Conservation (phyloP, 257 asterid genomes). For the Fraxinus cuspidata region DNA sequence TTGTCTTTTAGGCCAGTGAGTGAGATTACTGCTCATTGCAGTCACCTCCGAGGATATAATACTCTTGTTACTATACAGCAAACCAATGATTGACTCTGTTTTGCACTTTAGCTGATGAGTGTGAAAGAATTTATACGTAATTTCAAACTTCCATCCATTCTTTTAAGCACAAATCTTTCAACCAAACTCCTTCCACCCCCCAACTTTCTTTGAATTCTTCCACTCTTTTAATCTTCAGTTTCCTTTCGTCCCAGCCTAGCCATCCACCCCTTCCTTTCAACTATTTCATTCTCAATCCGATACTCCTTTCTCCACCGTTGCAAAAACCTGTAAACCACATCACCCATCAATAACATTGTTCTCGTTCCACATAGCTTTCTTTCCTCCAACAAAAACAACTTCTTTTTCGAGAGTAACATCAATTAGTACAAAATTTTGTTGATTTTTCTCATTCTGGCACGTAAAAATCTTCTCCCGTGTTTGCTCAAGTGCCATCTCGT, state of each 20-base stretch:
- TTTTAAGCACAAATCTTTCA: slow-evolving; percentile 56
- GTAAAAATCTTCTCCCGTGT: slow-evolving; percentile 33
- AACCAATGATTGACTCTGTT: slow-evolving; percentile 39
- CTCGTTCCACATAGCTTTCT: slow-evolving; percentile 37
- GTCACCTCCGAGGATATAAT: too few relatives aligned
- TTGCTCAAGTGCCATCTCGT: slow-evolving; percentile 26
- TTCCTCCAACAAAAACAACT: slow-evolving; percentile 29
- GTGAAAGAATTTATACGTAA: slow-evolving; percentile 53
- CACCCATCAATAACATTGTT: slow-evolving; percentile 28
- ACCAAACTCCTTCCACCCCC: slow-evolving; percentile 42
- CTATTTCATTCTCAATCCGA: slow-evolving; percentile 63
- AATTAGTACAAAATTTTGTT: slow-evolving; percentile 30
- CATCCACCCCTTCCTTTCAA: slow-evolving; percentile 55
- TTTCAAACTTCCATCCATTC: slow-evolving; percentile 51
- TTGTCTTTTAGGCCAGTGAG: slow-evolving; percentile 30
- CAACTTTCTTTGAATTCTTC: slow-evolving; percentile 27
- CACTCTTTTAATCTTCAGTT: slow-evolving; percentile 33
- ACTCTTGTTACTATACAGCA: too few relatives aligned
- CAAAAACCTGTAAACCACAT: slow-evolving; percentile 37
- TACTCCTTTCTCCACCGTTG: background rate
- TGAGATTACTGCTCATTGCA: too few relatives aligned
- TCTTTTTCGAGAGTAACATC: slow-evolving; percentile 43
- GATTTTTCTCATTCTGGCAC: slow-evolving; percentile 20
- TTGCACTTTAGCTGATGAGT: slow-evolving; percentile 36
- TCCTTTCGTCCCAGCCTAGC: slow-evolving; percentile 29